Conservation (phyloP, 2,329 filamentous ascomycete species). For the Penicillium sumatraense region DNA sequence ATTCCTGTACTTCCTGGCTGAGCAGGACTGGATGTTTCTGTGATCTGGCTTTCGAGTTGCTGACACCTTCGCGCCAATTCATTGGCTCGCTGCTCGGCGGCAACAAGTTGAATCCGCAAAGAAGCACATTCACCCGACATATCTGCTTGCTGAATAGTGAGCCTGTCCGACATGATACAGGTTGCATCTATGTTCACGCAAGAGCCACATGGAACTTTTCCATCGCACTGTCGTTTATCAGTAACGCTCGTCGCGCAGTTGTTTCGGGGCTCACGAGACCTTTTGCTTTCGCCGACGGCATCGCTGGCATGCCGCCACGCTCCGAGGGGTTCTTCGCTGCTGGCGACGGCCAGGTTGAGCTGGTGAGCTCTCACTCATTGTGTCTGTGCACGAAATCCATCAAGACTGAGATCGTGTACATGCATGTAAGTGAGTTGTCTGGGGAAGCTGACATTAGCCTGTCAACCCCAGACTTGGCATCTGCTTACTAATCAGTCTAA, state of each 20-base stretch:
- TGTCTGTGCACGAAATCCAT: too few relatives aligned
- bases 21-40: too few relatives aligned
- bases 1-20: not conserved
- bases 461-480: not conserved
- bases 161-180: not conserved
- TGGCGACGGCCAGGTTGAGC: not conserved
- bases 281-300: conserved; percentile 5
- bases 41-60: not conserved
- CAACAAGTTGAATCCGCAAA: not conserved
- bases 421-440: too few relatives aligned
- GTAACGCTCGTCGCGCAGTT: not conserved
- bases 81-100: not conserved
- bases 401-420: too few relatives aligned
- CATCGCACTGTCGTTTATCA: not conserved
- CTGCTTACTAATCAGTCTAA: not conserved
- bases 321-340: not conserved
- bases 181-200: not conserved
- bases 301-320: not conserved
- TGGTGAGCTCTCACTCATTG: not conserved
- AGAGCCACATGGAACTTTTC: not conserved
- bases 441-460: not conserved
- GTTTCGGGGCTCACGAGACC: not conserved
- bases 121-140: not conserved
- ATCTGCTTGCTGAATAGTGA: not conserved
- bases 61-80: not conserved